Percentiles rank a stretch among this genome's conserved stretches.
Conservation (phyloP, 345 rosid species). For the Erucastrum elatum region DNA sequence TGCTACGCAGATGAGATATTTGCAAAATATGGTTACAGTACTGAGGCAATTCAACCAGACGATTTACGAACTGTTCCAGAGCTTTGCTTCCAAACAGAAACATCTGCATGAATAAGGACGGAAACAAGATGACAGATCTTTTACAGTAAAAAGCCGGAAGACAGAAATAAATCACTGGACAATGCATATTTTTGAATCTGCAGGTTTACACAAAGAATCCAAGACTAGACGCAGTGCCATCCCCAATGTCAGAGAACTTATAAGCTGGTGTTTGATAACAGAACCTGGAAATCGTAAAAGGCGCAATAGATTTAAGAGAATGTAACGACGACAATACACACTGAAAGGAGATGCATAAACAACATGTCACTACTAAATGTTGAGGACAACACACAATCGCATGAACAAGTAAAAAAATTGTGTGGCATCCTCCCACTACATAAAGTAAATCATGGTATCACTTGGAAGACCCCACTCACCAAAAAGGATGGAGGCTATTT, state of each 20-base stretch:
- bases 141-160: background rate
- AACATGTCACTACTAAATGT: background rate
- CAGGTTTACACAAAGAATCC: slow-evolving; percentile 94
- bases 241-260: slow-evolving; percentile 85
- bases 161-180: slow-evolving; percentile 3
- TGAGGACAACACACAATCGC: background rate
- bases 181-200: slow-evolving; percentile 84
- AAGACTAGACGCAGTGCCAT: slow-evolving; percentile 91
- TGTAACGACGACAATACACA: background rate
- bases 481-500: slow-evolving; percentile 85
- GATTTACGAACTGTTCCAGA: slow-evolving; percentile 93
- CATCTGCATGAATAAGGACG: slow-evolving; percentile 58
- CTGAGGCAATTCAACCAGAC: slow-evolving; percentile 95
- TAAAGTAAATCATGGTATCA: background rate
- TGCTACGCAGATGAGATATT: slow-evolving; percentile 87
- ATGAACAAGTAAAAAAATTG: background rate
- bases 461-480: slow-evolving; percentile 54
- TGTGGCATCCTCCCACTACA: background rate
- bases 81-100: slow-evolving; percentile 96
- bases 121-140: slow-evolving; percentile 17
- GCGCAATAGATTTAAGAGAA: background rate
- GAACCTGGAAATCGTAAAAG: slow-evolving; percentile 58
- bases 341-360: background rate
- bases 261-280: slow-evolving; percentile 95
- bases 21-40: slow-evolving; percentile 97